Evolutionary conservation across 768 basidiomycete genomes (phyloP), one percentile per base, ranked within the genome.

Genomic region (Auricularia cornea): DNA sequence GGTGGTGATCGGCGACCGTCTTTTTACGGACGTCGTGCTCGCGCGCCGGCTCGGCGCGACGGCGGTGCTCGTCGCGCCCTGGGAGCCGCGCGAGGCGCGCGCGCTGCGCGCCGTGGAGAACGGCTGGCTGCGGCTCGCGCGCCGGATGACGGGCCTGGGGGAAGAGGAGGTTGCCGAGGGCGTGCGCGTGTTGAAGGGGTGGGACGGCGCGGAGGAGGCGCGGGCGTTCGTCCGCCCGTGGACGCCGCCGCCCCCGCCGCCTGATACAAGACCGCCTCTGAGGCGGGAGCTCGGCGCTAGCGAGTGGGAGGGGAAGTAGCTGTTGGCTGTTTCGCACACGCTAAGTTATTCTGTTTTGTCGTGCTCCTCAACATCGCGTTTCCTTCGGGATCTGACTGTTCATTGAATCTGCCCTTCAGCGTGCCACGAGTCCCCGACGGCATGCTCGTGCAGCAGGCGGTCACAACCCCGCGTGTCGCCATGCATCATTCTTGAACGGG

Each of bases 1-100:
- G 51, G 76, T 98, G 62, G 75, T 98, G 41, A 87, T 99, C 14
- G 96, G 96, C 0, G 96, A 99, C 76, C 83, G 96, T 12, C 75
- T 98, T 60, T 89, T 97, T 69, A 99, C 96, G 0, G 96, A 99
- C 72, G 76, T 94, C 20, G 82, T 98, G 60, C 79, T 98, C 73
- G 88, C 92, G 10, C 88, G 90, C 68, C 85, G 92, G 38, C 86
- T 94, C 78, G 67, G 12, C 20, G 20, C 20, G 20, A 14, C 20
- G 8, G 51, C 51, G n/a, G 28, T 52, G 3, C 28, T 52, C 51
- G 51, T 52, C 51, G 51, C 11, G 28, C 51, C 51, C 3, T 52
- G 51, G 51, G n/a, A 52, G 12, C 12, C 51, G 28, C n/a, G n/a
- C 51, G 51, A 52, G 1, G 51, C 51, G 28, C 51, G 51, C 1